These are phyloP conservation scores for Aphanocladium album DNA, from an alignment of 2,329 filamentous ascomycete genomes.

Conservation along the genomic window DNA sequence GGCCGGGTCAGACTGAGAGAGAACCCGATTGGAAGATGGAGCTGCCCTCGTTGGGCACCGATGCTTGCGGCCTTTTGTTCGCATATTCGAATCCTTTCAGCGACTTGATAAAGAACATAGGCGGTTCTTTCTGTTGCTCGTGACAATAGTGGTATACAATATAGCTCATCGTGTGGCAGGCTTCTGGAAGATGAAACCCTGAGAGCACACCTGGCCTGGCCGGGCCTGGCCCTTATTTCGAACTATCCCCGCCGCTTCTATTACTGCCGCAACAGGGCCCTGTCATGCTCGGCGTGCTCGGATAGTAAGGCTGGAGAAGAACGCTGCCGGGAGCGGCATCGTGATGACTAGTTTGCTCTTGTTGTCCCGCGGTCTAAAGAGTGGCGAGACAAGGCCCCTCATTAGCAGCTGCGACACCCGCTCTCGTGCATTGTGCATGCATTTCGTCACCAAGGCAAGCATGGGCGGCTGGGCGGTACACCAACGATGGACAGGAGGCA, in stretches of 20 bases:
- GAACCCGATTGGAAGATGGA: background rate
- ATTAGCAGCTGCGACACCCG: background rate
- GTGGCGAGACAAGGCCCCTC: background rate
- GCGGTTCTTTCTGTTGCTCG: background rate
- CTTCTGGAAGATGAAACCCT: background rate
- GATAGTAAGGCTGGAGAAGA: background rate
- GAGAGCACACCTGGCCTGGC: background rate
- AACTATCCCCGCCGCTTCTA: background rate
- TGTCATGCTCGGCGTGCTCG: background rate
- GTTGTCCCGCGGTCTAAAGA: background rate
- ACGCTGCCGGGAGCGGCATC: background rate
- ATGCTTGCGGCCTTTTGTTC: background rate
- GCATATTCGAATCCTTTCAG: background rate
- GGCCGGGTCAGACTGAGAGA: background rate
- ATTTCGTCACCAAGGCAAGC: background rate
- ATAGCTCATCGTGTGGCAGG: background rate
- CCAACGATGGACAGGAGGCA: background rate
- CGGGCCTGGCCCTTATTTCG: background rate
- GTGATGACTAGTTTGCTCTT: background rate
- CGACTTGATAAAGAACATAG: background rate
- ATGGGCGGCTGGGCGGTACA: background rate
- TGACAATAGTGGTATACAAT: background rate
- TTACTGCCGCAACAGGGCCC: background rate
- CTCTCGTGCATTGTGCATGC: slow-evolving; percentile 1
- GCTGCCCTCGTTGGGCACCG: background rate